A percentile compares a stretch with the other conserved stretches of the same genome.
phyloP scores from a whole-genome alignment of 176 grass and related monocot species.

The Ananas comosus region DNA sequence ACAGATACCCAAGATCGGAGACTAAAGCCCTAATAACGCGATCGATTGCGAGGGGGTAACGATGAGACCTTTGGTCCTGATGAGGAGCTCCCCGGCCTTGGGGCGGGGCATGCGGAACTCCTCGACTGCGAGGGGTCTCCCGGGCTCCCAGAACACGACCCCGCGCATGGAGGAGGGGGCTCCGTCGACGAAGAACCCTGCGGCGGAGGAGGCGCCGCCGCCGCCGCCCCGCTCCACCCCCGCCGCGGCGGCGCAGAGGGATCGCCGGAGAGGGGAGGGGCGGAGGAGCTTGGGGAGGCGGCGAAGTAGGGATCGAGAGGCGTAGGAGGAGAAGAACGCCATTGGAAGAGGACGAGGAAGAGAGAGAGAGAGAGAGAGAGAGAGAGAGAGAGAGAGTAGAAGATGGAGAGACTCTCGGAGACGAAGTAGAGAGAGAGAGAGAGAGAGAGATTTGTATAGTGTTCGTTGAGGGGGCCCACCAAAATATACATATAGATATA shows the following conservation, averaged over 20 bases:
- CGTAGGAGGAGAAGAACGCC: constrained; percentile 28
- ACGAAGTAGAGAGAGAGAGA: background rate
- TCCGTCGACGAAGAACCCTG: constrained; percentile 64
- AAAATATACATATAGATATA: no score
- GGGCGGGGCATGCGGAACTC: constrained; percentile 89
- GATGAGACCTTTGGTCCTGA: constrained; percentile 71
- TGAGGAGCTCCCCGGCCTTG: constrained; percentile 88
- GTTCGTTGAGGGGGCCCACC: no score
- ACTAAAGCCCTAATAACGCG: background rate
- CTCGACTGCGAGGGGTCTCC: constrained; percentile 77
- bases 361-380: background rate
- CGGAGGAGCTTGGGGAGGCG: constrained; percentile 10
- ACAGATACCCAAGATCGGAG: background rate
- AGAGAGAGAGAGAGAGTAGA: background rate
- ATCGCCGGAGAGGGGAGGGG: constrained; percentile 17
- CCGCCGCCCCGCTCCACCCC: background rate
- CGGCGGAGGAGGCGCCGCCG: constrained; percentile 6
- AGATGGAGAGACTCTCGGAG: background rate
- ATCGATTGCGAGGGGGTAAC: background rate
- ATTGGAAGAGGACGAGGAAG: constrained; percentile 11
- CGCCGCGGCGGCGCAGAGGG: constrained; percentile 24
- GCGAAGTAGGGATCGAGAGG: constrained; percentile 42
- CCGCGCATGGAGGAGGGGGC: constrained; percentile 76
- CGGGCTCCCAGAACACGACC: constrained; percentile 91
- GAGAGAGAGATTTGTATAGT: no score